A percentile compares a stretch with the other conserved stretches of the same genome.
Conservation (phyloP, 306 rosid species). For the Datisca glomerata region DNA sequence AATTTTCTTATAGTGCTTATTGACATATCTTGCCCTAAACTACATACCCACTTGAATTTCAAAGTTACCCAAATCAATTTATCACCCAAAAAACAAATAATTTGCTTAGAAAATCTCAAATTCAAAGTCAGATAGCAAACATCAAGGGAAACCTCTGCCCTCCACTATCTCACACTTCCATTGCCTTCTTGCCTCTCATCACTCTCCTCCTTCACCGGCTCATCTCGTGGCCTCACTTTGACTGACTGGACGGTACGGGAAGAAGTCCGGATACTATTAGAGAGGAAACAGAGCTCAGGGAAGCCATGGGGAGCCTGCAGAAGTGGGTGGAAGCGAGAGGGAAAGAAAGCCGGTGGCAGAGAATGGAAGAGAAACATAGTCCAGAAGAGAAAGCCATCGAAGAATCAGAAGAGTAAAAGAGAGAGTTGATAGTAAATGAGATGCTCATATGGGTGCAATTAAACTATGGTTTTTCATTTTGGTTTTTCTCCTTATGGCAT, state of each 20-base stretch:
- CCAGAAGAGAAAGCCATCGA: constrained; percentile 63
- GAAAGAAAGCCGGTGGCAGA: constrained; percentile 33
- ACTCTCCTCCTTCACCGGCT: constrained; percentile 9
- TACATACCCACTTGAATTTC: too few relatives aligned
- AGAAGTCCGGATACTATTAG: constrained; percentile 9
- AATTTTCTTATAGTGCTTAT: too few relatives aligned
- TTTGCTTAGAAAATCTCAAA: too few relatives aligned
- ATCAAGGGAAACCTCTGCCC: constrained; percentile 16
- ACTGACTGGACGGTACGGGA: constrained; percentile 6
- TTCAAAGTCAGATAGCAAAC: too few relatives aligned
- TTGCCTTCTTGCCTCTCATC: constrained; percentile 25
- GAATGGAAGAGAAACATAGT: constrained; percentile 41
- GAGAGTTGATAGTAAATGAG: constrained; percentile 1
- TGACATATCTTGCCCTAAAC: too few relatives aligned
- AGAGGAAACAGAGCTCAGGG: constrained; percentile 46
- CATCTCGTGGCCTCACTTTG: constrained; percentile 24
- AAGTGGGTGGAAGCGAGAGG: constrained; percentile 15
- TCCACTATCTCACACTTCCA: constrained; percentile 39
- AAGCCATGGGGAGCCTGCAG: constrained; percentile 18
- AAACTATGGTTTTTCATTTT: background rate
- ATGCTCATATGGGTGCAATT: constrained; percentile 17
- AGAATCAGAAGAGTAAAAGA: constrained; percentile 4
- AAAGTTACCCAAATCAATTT: too few relatives aligned
- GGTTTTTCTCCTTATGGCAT: too few relatives aligned
- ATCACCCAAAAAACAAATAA: too few relatives aligned